Base-by-base conservation (phyloP, 1,284 basidiomycete species). In the Testicularia cyperi region DNA sequence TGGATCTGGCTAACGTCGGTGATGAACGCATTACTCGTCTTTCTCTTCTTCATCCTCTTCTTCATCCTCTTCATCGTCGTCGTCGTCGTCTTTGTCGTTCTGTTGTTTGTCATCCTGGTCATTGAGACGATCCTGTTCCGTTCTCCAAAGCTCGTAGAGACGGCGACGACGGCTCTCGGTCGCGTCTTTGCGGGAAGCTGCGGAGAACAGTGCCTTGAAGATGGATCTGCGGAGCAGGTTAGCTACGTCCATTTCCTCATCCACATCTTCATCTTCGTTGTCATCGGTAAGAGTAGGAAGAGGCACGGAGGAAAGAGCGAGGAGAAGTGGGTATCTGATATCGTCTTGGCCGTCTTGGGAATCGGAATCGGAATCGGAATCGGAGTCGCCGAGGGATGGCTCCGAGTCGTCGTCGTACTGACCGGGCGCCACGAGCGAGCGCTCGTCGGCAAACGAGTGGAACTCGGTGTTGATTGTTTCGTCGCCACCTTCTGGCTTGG, bases 61-160 rank as follows among this genome's bases (percentile, higher is more conserved):
- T n/a, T n/a, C n/a, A n/a, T n/a, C n/a, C n/a, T n/a, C n/a, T n/a
- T n/a, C n/a, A n/a, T n/a, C n/a, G n/a, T n/a, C n/a, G n/a, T n/a
- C n/a, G n/a, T n/a, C n/a, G n/a, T n/a, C n/a, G n/a, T n/a, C n/a
- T n/a, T n/a, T n/a, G n/a, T n/a, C n/a, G n/a, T n/a, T n/a, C n/a
- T n/a, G n/a, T n/a, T n/a, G n/a, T n/a, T n/a, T n/a, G n/a, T n/a
- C n/a, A n/a, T n/a, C n/a, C n/a, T n/a, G 8, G 23, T 53, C 49
- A 14, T 60, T 53, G 20, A 61, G 25, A 14, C 58, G 35, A 44
- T 77, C 79, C 35, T 77, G 79, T 56, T 78, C 74, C 32, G 75
- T 77, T 67, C 86, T 85, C 83, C 89, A 94, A 20, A 92, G 77
- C 8, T 81, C 82, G 75, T 92, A 94, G 77, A 95, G 81, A 78